These are phyloP conservation scores for Sphaerobolus stellatus DNA, from an alignment of 1,284 basidiomycete species.

Conservation along the genomic window DNA sequence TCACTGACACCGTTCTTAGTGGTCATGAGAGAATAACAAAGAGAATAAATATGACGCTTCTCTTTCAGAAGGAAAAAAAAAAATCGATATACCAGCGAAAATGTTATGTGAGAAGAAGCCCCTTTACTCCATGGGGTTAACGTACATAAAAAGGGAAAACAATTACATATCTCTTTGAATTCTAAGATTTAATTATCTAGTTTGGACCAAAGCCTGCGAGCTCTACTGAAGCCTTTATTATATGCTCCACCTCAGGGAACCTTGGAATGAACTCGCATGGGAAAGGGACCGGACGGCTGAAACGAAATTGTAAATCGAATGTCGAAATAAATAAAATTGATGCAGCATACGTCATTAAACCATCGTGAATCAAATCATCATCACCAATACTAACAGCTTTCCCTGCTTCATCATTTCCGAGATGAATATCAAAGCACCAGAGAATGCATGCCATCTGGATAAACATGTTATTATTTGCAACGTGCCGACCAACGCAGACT, in stretches of 20 bases:
- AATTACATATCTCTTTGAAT: too few relatives aligned
- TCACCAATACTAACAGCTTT: neutral
- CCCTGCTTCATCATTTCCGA: neutral
- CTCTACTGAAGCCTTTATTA: neutral
- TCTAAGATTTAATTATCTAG: too few relatives aligned
- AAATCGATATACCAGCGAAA: too few relatives aligned
- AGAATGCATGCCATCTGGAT: neutral
- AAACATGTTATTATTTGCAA: neutral
- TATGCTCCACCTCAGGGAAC: neutral
- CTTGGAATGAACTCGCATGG: neutral
- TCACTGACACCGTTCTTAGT: too few relatives aligned
- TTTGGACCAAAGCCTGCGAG: neutral
- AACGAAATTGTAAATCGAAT: neutral
- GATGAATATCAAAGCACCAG: neutral
- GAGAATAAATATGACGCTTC: too few relatives aligned
- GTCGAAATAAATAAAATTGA: neutral
- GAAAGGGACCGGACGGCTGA: neutral
- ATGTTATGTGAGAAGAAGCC: too few relatives aligned
- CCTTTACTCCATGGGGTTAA: too few relatives aligned
- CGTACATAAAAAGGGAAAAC: too few relatives aligned
- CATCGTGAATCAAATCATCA: neutral
- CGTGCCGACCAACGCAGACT: neutral
- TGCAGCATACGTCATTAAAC: neutral
- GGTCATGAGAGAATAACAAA: too few relatives aligned
- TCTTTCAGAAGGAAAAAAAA: too few relatives aligned